Evolutionary conservation across 2,329 filamentous ascomycete species (phyloP).

Genomic region (Dichotomopilus funicola): DNA sequence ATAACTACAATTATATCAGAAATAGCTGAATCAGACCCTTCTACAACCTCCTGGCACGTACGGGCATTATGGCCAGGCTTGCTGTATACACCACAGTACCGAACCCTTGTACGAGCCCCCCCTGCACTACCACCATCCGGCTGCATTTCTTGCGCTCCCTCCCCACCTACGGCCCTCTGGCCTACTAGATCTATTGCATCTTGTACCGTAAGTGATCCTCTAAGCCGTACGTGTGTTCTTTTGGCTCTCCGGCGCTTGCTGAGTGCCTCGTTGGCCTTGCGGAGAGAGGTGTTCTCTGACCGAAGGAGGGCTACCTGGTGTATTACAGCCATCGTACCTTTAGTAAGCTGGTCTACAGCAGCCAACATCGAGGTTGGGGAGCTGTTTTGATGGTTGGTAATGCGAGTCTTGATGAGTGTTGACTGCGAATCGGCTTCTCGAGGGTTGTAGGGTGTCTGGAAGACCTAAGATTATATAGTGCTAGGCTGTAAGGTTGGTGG

Average conservation of each 20-base stretch:
- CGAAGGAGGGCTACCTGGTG: neutral
- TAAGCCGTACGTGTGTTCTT: neutral
- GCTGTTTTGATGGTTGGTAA: no score
- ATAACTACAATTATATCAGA: slow-evolving; percentile 4
- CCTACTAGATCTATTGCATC: neutral
- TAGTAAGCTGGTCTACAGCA: neutral
- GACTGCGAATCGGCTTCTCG: no score
- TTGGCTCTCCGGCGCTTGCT: neutral
- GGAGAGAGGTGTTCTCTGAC: neutral
- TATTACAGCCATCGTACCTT: neutral
- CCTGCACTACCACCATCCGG: neutral
- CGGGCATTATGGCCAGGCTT: slow-evolving; percentile 5
- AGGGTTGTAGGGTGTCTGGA: no score
- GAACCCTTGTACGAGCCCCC: slow-evolving; percentile 2
- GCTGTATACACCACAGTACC: slow-evolving; percentile 1
- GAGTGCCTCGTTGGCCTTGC: neutral
- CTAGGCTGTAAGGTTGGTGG: no score
- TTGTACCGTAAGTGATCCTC: slow-evolving; percentile 1
- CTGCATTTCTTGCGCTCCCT: neutral
- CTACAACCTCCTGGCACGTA: neutral
- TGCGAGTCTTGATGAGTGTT: no score
- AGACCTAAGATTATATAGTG: no score
- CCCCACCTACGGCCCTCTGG: neutral
- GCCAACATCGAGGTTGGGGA: no score
- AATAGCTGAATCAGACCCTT: no score